Evolutionary conservation across 2,329 filamentous ascomycete genomes (phyloP), one percentile per base, ranked within the genome.

Genomic region (Stagonosporopsis rhizophila): DNA sequence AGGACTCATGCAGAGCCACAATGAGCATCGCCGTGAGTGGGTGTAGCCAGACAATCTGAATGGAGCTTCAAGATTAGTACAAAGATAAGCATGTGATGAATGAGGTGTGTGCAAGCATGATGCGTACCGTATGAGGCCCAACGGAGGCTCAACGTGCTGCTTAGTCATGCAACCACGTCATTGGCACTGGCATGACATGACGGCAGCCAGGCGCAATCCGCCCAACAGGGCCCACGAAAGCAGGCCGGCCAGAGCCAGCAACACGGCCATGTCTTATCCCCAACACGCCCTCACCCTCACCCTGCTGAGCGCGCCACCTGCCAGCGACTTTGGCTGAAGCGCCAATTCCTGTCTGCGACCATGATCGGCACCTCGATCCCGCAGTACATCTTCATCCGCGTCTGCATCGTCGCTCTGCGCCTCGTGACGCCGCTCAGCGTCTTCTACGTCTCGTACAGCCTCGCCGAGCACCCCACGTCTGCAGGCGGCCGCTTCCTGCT

Each of bases 371-470:
- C 72, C 41, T 77, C 75, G 1, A 49, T 73, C 6, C 61, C 66
- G 23, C 72, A 75, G 49, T 78, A 77, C 57, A 37, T 82, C 61
- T 74, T 78, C 60, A 85, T 86, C 50, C 79, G 80, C 28, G 59
- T 71, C 45, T 81, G 76, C 57, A 83, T 85, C 60, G 59, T 80
- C 37, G 70, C 75, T 34, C 66, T 86, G 39, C 82, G 81, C 58
- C 75, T 78, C 35, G 73, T 85, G 44, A 80, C 80, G 14, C 82
- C 83, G 11, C 64, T 83, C 23, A 80, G 80, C 66, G 70, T 83
- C 32, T 66, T 81, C 55, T 84, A 81, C 66, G 73, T 70, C 44
- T 63, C 79, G 63, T 62, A 70, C 51, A 69, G 65, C 52, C 74
- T 73, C 48, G 70, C 75, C 19, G 77, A 72, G 60, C 61, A 64